Percentiles rank a stretch among this genome's conserved stretches.
phyloP scores from a whole-genome alignment of 208 protist genomes.

The Tritrichomonas musculus region DNA sequence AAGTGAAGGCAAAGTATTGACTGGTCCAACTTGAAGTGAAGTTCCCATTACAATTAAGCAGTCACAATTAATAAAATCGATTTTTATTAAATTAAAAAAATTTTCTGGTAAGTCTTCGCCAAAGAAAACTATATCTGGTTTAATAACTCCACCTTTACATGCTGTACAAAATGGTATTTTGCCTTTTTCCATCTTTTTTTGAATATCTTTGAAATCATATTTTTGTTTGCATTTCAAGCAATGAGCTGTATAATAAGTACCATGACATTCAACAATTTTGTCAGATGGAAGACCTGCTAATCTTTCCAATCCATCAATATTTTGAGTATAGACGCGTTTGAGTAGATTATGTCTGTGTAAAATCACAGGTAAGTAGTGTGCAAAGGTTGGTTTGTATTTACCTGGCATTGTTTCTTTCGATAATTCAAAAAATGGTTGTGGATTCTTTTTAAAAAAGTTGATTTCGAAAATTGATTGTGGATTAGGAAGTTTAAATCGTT shows the following conservation, averaged over 20 bases:
- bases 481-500: neutral
- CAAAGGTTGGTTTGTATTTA: neutral
- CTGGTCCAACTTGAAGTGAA: neutral
- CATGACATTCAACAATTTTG: neutral
- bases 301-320: neutral
- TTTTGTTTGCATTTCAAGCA: neutral
- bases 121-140: neutral
- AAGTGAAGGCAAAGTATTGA: too few species aligned
- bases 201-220: neutral
- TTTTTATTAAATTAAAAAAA: neutral
- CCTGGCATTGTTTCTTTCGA: neutral
- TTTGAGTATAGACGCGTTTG: neutral
- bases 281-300: neutral
- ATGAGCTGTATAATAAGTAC: neutral
- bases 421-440: neutral
- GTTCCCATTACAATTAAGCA: neutral
- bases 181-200: neutral
- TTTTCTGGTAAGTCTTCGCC: neutral
- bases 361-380: neutral
- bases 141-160: neutral
- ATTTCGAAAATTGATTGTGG: neutral
- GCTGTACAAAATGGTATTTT: neutral
- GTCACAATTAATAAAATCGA: neutral
- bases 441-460: neutral
- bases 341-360: neutral